A percentile compares a stretch with the other conserved stretches of the same genome.
Conservation (phyloP, 768 basidiomycete species). For the Boletellus ananas region DNA sequence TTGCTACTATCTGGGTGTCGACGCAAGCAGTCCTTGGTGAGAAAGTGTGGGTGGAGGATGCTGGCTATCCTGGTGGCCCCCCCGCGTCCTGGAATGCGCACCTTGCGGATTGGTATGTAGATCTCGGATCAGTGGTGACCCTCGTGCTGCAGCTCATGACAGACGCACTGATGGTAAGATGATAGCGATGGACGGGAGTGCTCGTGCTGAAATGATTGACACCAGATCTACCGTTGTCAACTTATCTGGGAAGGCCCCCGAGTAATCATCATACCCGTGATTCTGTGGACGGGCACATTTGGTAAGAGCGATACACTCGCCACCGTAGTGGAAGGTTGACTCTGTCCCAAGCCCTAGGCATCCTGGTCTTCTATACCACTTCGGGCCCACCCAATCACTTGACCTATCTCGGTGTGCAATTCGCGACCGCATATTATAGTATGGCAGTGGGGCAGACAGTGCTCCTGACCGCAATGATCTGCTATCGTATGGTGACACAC, state of each 20-base stretch:
- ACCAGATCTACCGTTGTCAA: conserved; percentile 38
- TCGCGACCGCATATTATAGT: too few species aligned
- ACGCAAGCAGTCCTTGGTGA: conserved; percentile 14
- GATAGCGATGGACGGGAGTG: neutral
- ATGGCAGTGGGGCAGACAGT: conserved; percentile 19
- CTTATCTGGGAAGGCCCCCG: conserved; percentile 28
- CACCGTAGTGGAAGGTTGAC: neutral
- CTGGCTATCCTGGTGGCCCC: conserved; percentile 27
- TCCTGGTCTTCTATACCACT: conserved; percentile 4
- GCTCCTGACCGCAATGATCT: conserved; percentile 19
- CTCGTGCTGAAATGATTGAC: conserved; percentile 1
- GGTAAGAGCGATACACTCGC: conserved; percentile 13
- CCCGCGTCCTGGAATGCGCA: conserved; percentile 29
- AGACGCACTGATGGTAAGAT: conserved; percentile 37
- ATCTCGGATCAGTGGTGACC: conserved; percentile 27
- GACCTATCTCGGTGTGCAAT: conserved; percentile 7
- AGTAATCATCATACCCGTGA: conserved; percentile 14
- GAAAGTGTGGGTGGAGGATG: conserved; percentile 29
- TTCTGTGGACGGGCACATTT: conserved; percentile 24
- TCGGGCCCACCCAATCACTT: conserved; percentile 21
- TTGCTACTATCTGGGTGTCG: conserved; percentile 29
- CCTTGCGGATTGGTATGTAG: conserved; percentile 28
- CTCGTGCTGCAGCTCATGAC: conserved; percentile 33
- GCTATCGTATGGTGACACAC: conserved; percentile 16
- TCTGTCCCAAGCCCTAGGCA: conserved; percentile 14